A percentile compares a stretch with the other conserved stretches of the same genome.
Conservation (phyloP, 805 yeast genomes). For the Saccharomycopsis javanensis region DNA sequence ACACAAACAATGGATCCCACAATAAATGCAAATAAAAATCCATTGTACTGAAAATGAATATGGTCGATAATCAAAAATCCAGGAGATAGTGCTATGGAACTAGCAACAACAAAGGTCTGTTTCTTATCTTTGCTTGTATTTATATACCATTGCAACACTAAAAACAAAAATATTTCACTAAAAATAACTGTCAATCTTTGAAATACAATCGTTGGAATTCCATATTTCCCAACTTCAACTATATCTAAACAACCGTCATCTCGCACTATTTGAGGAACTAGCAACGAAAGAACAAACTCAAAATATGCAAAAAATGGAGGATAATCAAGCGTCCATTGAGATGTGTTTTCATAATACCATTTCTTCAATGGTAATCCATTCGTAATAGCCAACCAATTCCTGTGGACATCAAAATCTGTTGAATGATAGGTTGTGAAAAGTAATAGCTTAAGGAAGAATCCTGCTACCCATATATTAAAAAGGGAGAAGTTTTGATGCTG, state of each 20-base stretch:
- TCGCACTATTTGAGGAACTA: slow-evolving; percentile 54
- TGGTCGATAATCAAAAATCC: slow-evolving; percentile 88
- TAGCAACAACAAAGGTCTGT: slow-evolving; percentile 61
- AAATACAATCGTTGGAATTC: slow-evolving; percentile 70
- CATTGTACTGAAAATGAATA: slow-evolving; percentile 95
- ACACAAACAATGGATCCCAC: slow-evolving; percentile 68
- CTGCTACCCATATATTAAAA: slow-evolving; percentile 60
- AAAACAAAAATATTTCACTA: slow-evolving; percentile 63
- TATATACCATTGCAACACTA: slow-evolving; percentile 63
- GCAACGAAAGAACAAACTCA: slow-evolving; percentile 67
- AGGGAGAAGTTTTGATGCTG: slow-evolving; percentile 35
- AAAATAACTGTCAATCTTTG: slow-evolving; percentile 75
- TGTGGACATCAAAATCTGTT: slow-evolving; percentile 94
- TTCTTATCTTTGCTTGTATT: slow-evolving; percentile 34
- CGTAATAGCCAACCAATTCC: slow-evolving; percentile 95
- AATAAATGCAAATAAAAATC: slow-evolving; percentile 80
- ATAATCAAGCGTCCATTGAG: slow-evolving; percentile 92
- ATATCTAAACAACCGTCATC: slow-evolving; percentile 74
- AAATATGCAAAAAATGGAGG: slow-evolving; percentile 98
- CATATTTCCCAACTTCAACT: slow-evolving; percentile 54
- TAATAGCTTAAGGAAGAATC: slow-evolving; percentile 47
- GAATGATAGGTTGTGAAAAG: slow-evolving; percentile 79
- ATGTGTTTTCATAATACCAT: slow-evolving; percentile 77
- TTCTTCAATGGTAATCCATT: slow-evolving; percentile 55
- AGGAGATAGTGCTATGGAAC: slow-evolving; percentile 78